Evolutionary conservation across 2,329 filamentous ascomycete genomes (phyloP).

Genomic region (Aspergillus sojae): DNA sequence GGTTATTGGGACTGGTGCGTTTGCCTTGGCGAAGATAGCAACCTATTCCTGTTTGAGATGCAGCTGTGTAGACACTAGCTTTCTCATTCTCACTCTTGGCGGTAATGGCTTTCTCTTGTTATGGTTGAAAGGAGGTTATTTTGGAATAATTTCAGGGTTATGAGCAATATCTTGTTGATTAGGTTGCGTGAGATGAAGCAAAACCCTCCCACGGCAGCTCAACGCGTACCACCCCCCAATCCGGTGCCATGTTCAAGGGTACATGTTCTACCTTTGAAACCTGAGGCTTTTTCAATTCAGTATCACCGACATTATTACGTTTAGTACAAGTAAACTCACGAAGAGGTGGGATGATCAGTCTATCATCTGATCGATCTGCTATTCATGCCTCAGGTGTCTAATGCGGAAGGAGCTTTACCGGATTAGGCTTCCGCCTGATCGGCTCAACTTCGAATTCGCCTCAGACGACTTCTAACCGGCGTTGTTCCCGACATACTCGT

Average conservation of each 20-base stretch:
- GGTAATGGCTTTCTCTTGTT: not conserved
- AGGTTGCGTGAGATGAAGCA: not conserved
- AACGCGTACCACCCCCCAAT: not conserved
- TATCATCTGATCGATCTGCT: conserved; percentile 10
- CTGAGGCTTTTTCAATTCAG: not conserved
- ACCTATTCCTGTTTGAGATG: not conserved
- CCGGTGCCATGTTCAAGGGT: not conserved
- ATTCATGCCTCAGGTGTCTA: conserved; percentile 27
- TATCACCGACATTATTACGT: not conserved
- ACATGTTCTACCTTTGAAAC: not conserved
- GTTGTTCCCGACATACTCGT: conserved; percentile 30
- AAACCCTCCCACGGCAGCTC: not conserved
- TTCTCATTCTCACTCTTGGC: not conserved
- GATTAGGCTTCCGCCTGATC: conserved; percentile 37
- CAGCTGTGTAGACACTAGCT: not conserved
- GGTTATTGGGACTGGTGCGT: too few relatives aligned
- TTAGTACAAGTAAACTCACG: not conserved
- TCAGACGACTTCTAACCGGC: conserved; percentile 24
- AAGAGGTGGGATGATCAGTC: not conserved
- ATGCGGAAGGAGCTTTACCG: conserved; percentile 24
- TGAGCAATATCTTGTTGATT: not conserved
- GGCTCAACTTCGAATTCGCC: conserved; percentile 41
- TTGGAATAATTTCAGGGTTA: not conserved
- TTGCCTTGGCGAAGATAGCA: not conserved
- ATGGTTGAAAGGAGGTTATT: not conserved